Percentiles rank a stretch among this genome's conserved stretches.
Conservation (phyloP, 352 stramenopile genomes). For the Phytophthora hibernalis region DNA sequence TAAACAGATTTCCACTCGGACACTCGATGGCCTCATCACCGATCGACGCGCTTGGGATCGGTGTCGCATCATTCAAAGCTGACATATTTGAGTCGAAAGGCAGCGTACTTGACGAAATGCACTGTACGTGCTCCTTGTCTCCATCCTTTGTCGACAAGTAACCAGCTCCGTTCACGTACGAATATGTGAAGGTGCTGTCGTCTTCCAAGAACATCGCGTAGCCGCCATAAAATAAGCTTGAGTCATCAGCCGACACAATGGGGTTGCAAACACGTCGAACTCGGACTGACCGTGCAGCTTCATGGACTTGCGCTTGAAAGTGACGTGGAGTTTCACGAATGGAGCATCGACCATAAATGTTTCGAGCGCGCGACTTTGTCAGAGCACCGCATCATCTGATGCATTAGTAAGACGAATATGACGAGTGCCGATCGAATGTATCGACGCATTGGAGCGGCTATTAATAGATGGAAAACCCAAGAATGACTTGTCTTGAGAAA, state of each 20-base stretch:
- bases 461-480: too few relatives aligned
- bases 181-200: slow-evolving; percentile 17
- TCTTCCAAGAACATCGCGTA: slow-evolving; percentile 15
- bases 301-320: background rate
- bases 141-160: slow-evolving; percentile 10
- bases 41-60: slow-evolving; percentile 4
- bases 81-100: slow-evolving; percentile 12
- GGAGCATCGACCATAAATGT: background rate
- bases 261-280: background rate
- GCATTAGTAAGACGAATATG: too few relatives aligned
- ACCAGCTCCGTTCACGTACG: slow-evolving; percentile 15
- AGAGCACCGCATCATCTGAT: background rate
- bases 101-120: slow-evolving; percentile 5
- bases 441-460: too few relatives aligned
- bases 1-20: slow-evolving; percentile 17
- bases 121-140: slow-evolving; percentile 6
- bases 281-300: slow-evolving; percentile 1
- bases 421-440: too few relatives aligned
- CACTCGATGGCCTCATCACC: slow-evolving; percentile 12
- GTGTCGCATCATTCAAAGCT: slow-evolving; percentile 4
- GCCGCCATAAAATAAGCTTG: background rate
- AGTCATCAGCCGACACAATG: background rate
- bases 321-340: background rate
- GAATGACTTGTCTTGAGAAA: too few relatives aligned
- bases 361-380: background rate